A percentile compares a stretch with the other conserved stretches of the same genome.
These are phyloP conservation scores for Pisolithus albus DNA, from an alignment of 768 basidiomycete species.

Conservation along the genomic window DNA sequence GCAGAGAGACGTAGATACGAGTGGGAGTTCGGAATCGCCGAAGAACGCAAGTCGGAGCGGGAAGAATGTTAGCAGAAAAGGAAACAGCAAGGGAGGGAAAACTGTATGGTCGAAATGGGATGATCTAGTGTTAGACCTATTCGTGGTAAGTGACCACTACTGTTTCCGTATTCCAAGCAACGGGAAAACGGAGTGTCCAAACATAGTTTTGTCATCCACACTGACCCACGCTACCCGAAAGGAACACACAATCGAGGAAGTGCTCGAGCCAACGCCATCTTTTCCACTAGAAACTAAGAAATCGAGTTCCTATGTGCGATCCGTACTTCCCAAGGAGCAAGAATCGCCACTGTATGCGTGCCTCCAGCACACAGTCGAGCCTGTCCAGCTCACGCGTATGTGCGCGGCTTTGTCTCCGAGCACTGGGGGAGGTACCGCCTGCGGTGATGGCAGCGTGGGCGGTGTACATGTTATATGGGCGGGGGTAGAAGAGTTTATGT, in stretches of 20 bases:
- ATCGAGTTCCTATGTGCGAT: slow-evolving; percentile 10
- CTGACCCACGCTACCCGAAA: neutral
- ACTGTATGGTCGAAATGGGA: slow-evolving; percentile 22
- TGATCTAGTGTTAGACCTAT: slow-evolving; percentile 16
- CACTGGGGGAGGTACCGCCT: neutral
- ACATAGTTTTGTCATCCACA: neutral
- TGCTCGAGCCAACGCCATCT: neutral
- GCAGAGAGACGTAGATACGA: too few species aligned
- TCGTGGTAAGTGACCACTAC: slow-evolving; percentile 8
- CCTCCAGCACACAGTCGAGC: slow-evolving; percentile 21
- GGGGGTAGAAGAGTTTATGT: slow-evolving; percentile 26
- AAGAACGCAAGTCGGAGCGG: neutral
- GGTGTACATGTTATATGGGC: slow-evolving; percentile 27
- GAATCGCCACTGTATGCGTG: slow-evolving; percentile 22
- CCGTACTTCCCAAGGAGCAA: slow-evolving; percentile 25
- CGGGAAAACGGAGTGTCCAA: neutral
- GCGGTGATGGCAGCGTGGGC: neutral
- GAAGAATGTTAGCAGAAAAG: neutral
- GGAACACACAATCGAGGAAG: slow-evolving; percentile 23
- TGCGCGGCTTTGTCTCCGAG: slow-evolving; percentile 11
- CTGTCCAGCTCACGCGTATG: slow-evolving; percentile 14
- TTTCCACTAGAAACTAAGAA: too few species aligned
- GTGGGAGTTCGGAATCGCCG: too few species aligned
- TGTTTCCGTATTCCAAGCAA: slow-evolving; percentile 1
- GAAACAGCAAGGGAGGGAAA: slow-evolving; percentile 2